Conservation (phyloP, 768 basidiomycete species). For the Pisolithus sp. region DNA sequence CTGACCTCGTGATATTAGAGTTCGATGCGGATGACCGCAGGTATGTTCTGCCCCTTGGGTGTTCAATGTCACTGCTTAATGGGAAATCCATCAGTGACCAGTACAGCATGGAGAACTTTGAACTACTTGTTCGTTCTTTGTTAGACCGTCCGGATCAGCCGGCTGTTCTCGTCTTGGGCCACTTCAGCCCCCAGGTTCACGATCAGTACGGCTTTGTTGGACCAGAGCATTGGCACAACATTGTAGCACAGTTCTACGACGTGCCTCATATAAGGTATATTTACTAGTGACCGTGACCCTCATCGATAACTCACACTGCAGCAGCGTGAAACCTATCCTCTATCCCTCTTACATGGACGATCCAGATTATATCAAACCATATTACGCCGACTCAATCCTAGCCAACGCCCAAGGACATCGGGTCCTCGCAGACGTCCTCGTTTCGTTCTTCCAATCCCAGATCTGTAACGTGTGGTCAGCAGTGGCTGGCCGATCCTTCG, state of each 20-base stretch:
- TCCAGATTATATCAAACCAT: conserved; percentile 57
- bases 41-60: conserved; percentile 42
- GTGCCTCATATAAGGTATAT: conserved; percentile 77
- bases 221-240: conserved; percentile 82
- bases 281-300: not conserved
- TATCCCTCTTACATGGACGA: conserved; percentile 78
- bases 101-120: conserved; percentile 76
- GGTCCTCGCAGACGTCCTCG: conserved; percentile 84
- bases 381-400: conserved; percentile 79
- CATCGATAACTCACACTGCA: not conserved
- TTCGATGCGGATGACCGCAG: conserved; percentile 86
- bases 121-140: conserved; percentile 86
- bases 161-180: conserved; percentile 90
- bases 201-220: conserved; percentile 77
- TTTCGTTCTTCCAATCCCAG: conserved; percentile 85
- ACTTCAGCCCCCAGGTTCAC: conserved; percentile 86
- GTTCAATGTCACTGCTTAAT: not conserved
- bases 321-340: conserved; percentile 71
- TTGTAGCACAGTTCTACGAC: conserved; percentile 96
- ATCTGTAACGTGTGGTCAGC: conserved; percentile 83
- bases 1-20: conserved; percentile 93
- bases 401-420: conserved; percentile 78
- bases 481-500: conserved; percentile 59
- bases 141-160: conserved; percentile 87
- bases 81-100: conserved; percentile 44